Evolutionary conservation across 768 basidiomycete genomes (phyloP).

Genomic region (Panaeolus cyanescens): DNA sequence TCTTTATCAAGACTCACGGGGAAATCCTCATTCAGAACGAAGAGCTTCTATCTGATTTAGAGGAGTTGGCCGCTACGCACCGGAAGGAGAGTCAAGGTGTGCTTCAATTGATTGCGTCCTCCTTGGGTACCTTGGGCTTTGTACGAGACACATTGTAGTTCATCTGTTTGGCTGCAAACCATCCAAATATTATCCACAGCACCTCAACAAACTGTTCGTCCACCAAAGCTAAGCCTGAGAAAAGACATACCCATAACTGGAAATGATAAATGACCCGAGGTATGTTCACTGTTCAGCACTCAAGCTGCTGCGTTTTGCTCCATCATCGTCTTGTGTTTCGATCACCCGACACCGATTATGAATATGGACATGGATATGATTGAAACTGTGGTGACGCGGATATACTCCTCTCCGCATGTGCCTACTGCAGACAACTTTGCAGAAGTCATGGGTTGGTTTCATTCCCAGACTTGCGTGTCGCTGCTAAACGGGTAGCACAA

Average conservation of each 20-base stretch:
- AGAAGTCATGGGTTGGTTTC: constrained; percentile 12
- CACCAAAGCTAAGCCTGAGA: too few relatives aligned
- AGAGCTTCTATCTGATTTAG: constrained; percentile 62
- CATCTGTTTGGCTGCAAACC: not conserved
- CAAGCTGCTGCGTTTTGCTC: not conserved
- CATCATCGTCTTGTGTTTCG: not conserved
- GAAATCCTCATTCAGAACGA: constrained; percentile 74
- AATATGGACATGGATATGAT: constrained; percentile 4
- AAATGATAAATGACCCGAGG: not conserved
- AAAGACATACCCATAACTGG: not conserved
- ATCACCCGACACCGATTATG: not conserved
- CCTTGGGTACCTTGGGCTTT: constrained; percentile 75
- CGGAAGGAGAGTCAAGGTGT: constrained; percentile 77
- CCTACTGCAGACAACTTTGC: constrained; percentile 18
- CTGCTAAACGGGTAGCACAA: not conserved
- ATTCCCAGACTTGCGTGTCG: not conserved
- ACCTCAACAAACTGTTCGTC: too few relatives aligned
- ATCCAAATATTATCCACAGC: too few relatives aligned
- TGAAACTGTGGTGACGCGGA: not conserved
- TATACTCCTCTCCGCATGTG: constrained; percentile 12
- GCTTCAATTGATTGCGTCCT: constrained; percentile 71
- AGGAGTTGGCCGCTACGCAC: constrained; percentile 65
- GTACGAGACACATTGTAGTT: constrained; percentile 65
- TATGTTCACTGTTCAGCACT: too few relatives aligned
- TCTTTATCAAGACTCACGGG: constrained; percentile 84